A percentile compares a stretch with the other conserved stretches of the same genome.
phyloP scores from a whole-genome alignment of 1,139 yeast genomes.

The Pichia sp. region DNA sequence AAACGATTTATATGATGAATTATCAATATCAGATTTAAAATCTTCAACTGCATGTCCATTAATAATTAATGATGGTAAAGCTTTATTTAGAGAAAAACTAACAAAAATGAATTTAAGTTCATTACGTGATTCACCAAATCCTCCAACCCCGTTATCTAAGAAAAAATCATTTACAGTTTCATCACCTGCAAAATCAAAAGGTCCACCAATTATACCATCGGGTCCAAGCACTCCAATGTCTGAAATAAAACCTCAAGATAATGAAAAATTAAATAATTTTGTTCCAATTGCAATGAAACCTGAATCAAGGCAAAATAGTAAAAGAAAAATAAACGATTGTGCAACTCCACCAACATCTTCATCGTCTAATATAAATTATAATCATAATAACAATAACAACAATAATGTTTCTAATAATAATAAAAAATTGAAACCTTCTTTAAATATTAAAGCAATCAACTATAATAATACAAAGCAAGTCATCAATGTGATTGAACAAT shows the following conservation, averaged over 20 bases:
- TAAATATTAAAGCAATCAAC: conserved; percentile 28
- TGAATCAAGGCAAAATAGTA: conserved; percentile 15
- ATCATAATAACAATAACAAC: not conserved
- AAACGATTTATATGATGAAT: conserved; percentile 19
- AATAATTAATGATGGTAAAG: conserved; percentile 36
- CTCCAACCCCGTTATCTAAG: not conserved
- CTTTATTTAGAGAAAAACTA: conserved; percentile 28
- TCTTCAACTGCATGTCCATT: conserved; percentile 28
- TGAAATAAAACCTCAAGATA: conserved; percentile 16
- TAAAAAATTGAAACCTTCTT: conserved; percentile 26
- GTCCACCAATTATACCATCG: conserved; percentile 9
- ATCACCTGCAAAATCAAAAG: conserved; percentile 8
- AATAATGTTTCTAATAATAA: not conserved
- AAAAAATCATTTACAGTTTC: not conserved
- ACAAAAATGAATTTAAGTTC: conserved; percentile 28
- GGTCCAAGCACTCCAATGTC: conserved; percentile 18
- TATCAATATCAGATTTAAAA: conserved; percentile 12
- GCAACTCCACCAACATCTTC: not conserved
- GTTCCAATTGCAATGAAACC: conserved; percentile 20
- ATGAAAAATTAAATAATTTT: conserved; percentile 14
- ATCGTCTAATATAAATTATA: not conserved
- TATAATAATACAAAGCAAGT: conserved; percentile 31
- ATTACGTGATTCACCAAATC: conserved; percentile 18
- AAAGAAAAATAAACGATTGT: not conserved
- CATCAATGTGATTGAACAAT: conserved; percentile 34